A percentile compares a stretch with the other conserved stretches of the same genome.
These are phyloP conservation scores for Ceratocystis alfenasii DNA, from an alignment of 2,329 filamentous ascomycete genomes.

Conservation along the genomic window DNA sequence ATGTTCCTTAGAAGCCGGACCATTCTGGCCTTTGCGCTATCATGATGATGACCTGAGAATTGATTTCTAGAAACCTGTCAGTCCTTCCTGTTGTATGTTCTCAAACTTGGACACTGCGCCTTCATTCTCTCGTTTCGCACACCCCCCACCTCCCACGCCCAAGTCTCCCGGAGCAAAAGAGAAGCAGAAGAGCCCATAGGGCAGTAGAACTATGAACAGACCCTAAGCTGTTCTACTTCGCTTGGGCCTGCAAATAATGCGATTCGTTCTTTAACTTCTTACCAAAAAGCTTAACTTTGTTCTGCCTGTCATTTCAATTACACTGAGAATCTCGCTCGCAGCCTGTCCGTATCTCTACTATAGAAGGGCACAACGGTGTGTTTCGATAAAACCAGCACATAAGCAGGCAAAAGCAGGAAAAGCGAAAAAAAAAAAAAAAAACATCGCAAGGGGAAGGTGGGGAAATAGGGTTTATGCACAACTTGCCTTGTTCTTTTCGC, in stretches of 20 bases:
- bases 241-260: neutral
- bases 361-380: neutral
- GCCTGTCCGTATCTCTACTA: neutral
- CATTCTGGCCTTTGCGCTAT: neutral
- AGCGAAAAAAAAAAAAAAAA: neutral
- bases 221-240: neutral
- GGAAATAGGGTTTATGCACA: neutral
- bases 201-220: neutral
- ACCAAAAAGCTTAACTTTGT: slow-evolving; percentile 10
- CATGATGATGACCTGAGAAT: slow-evolving; percentile 1
- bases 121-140: neutral
- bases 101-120: neutral
- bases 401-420: neutral
- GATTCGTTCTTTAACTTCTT: neutral
- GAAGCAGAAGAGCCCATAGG: too few relatives aligned
- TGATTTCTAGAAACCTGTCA: slow-evolving; percentile 4
- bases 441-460: neutral
- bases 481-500: neutral
- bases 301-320: slow-evolving; percentile 9
- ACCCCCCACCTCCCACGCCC: neutral
- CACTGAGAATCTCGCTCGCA: neutral
- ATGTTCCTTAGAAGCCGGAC: neutral
- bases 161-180: neutral
- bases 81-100: neutral
- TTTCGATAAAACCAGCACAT: neutral